Evolutionary conservation across 371 early-diverging fungal genomes (phyloP), one percentile per base, ranked within the genome.

Genomic region (Mortierella sp.): DNA sequence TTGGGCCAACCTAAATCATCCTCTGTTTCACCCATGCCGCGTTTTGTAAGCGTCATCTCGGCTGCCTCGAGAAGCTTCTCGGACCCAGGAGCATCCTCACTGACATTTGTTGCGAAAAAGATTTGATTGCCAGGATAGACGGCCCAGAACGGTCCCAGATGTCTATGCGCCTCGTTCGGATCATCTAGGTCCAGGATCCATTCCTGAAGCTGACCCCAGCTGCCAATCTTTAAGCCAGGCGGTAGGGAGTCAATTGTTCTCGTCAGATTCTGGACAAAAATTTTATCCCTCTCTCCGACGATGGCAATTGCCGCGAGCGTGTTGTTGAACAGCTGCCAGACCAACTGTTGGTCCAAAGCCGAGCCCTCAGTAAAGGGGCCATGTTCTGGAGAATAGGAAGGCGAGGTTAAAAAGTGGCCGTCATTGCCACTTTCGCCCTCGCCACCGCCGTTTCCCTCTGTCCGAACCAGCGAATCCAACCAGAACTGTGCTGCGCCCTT

Each of bases 401-500:
- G 78, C 0, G 78, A 76, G 44, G 54, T 54, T 28, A 76, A 57
- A 12, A 62, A n/a, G 14, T 41, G 14, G 9, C 42, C 59, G 14
- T 28, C 46, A 0, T 50, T 44, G 44, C 17, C 17, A 17, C 44
- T 34, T 34, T 34, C 37, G 37, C 37, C 37, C 14, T 34, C 19
- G 44, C 19, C 23, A 8, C 44, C 6, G 19, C 23, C 50, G 24
- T 43, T 27, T 7, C 26, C 42, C 6, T 60, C 44, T 0, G 37
- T 28, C 23, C 21, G 54, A 15, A 62, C 62, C 17, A 76, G 39
- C 0, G 70, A 51, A 49, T 76, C 78, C n/a, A 76, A 6, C 78
- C 78, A 76, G 47, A 76, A 76, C 51, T 76, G 70, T 0, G 78
- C 11, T 6, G 78, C 78, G 0, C 58, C 66, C 56, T 76, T 76